Conservation (phyloP, 2,329 filamentous ascomycete species). For the Fusarium neocosmosporiellum region DNA sequence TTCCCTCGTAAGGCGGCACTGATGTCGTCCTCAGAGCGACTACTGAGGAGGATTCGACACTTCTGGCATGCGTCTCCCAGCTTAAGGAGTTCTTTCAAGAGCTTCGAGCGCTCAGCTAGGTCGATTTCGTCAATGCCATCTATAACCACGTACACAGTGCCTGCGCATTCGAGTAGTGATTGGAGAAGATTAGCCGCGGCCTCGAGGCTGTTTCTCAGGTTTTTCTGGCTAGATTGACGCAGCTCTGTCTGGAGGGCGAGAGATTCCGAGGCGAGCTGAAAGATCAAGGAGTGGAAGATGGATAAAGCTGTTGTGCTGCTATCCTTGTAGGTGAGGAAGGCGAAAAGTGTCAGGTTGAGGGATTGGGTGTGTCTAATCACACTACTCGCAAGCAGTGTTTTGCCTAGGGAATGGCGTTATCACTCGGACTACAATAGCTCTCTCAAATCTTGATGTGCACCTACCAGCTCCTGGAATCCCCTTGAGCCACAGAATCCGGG, state of each 20-base stretch:
- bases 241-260: neutral
- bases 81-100: neutral
- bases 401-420: neutral
- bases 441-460: neutral
- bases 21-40: neutral
- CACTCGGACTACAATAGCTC: neutral
- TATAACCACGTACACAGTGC: neutral
- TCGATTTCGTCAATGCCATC: neutral
- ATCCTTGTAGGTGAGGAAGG: neutral
- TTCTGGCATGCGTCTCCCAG: neutral
- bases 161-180: neutral
- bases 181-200: fast-evolving
- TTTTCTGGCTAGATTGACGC: neutral
- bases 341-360: neutral
- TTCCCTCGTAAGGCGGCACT: neutral
- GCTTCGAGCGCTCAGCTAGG: neutral
- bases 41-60: neutral
- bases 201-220: neutral
- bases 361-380: slow-evolving; percentile 1
- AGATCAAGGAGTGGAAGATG: slow-evolving; percentile 13
- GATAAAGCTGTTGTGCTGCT: neutral
- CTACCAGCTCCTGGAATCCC: slow-evolving; percentile 7
- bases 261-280: slow-evolving; percentile 1
- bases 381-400: neutral
- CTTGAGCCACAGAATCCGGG: neutral